Evolutionary conservation across 441 rosid species (phyloP).

Genomic region (Brassica hybrid): DNA sequence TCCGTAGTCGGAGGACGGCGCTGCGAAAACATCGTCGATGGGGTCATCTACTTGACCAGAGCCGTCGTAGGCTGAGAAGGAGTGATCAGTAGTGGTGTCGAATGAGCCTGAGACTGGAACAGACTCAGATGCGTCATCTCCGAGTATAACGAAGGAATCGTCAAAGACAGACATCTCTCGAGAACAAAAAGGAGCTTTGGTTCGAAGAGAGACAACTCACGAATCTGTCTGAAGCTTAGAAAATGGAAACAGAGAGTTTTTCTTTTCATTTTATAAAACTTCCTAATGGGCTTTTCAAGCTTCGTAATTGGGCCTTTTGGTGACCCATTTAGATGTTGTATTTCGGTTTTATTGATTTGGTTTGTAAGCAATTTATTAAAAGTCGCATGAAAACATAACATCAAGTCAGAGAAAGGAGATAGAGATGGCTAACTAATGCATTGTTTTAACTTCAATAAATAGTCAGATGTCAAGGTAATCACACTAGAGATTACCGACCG

Average conservation of each 20-base stretch:
- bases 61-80: slow-evolving; percentile 39
- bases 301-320: background rate
- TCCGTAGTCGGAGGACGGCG: slow-evolving; percentile 47
- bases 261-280: background rate
- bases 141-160: slow-evolving; percentile 50
- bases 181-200: background rate
- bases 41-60: slow-evolving; percentile 39
- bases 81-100: slow-evolving; percentile 37
- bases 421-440: slow-evolving; percentile 19
- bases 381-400: background rate
- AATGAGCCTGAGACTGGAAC: slow-evolving; percentile 45
- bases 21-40: slow-evolving; percentile 45
- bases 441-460: slow-evolving; percentile 9
- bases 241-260: background rate
- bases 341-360: background rate
- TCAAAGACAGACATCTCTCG: slow-evolving; percentile 50
- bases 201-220: background rate
- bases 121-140: slow-evolving; percentile 55
- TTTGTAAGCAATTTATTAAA: background rate
- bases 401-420: background rate
- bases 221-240: slow-evolving; percentile 26
- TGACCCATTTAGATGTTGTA: background rate
- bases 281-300: slow-evolving; percentile 18
- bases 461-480: slow-evolving; percentile 10
- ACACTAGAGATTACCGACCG: background rate